Evolutionary conservation across 225 moss, liverwort and hornwort species (phyloP).

Genomic region (Marchantia polymorpha): DNA sequence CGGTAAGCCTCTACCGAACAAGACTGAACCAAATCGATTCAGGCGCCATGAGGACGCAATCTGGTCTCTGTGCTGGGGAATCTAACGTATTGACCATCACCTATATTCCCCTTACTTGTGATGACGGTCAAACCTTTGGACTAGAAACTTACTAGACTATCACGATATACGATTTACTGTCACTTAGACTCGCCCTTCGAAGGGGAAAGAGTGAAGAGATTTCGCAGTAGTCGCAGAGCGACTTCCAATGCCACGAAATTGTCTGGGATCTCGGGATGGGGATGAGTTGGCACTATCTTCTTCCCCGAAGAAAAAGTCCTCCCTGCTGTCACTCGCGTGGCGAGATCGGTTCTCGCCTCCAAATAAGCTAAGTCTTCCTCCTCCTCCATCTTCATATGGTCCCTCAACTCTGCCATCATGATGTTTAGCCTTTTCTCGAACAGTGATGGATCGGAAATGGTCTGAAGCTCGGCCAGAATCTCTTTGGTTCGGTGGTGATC

Average conservation of each 20-base stretch:
- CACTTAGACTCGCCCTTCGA: neutral
- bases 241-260: conserved; percentile 16
- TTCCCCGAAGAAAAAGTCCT: conserved; percentile 12
- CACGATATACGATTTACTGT: no score
- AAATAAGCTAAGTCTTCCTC: conserved; percentile 26
- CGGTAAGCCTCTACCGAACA: no score
- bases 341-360: conserved; percentile 12
- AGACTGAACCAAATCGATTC: no score
- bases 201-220: conserved; percentile 15
- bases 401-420: conserved; percentile 30
- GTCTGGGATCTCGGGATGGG: conserved; percentile 12
- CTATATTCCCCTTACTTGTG: no score
- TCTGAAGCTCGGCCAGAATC: conserved; percentile 32
- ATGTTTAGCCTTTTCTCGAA: conserved; percentile 43
- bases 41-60: no score
- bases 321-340: neutral
- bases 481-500: conserved; percentile 45
- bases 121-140: no score
- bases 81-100: no score
- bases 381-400: conserved; percentile 46
- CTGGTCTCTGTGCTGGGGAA: no score
- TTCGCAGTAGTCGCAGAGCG: conserved; percentile 13
- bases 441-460: neutral
- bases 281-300: conserved; percentile 21
- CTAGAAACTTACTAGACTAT: no score